A percentile compares a stretch with the other conserved stretches of the same genome.
These are phyloP conservation scores for Trichosporon ovoides DNA, from an alignment of 1,284 basidiomycete genomes.

Conservation along the genomic window DNA sequence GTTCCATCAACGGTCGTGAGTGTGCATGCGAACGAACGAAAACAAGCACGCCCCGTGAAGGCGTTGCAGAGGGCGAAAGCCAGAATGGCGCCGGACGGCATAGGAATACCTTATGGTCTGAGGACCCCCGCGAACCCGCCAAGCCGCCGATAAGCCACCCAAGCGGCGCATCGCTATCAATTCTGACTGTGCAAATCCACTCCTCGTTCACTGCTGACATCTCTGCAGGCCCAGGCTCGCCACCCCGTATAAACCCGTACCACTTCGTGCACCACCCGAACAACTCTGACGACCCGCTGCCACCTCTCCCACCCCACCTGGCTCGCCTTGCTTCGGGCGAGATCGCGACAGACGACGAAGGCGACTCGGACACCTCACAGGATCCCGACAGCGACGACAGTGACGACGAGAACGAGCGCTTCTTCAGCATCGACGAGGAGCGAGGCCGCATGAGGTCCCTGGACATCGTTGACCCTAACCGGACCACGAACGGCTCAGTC, in stretches of 20 bases:
- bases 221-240: slow-evolving; percentile 6
- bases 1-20: background rate
- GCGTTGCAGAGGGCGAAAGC: no score
- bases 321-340: slow-evolving; percentile 17
- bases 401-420: slow-evolving; percentile 11
- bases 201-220: background rate
- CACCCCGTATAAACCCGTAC: slow-evolving; percentile 31
- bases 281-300: slow-evolving; percentile 13
- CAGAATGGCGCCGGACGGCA: background rate
- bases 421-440: background rate
- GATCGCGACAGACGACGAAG: slow-evolving; percentile 18
- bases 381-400: slow-evolving; percentile 1
- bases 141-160: background rate
- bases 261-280: slow-evolving; percentile 28
- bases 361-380: slow-evolving; percentile 17
- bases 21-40: background rate
- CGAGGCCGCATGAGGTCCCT: background rate
- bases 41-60: no score
- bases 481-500: background rate
- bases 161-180: background rate
- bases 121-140: no score
- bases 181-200: background rate
- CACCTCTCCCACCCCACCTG: slow-evolving; percentile 24
- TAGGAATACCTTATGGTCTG: no score
- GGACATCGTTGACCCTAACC: no score